These are phyloP conservation scores for Mucor racemosus DNA, from an alignment of 371 early-diverging fungal genomes.

Conservation along the genomic window DNA sequence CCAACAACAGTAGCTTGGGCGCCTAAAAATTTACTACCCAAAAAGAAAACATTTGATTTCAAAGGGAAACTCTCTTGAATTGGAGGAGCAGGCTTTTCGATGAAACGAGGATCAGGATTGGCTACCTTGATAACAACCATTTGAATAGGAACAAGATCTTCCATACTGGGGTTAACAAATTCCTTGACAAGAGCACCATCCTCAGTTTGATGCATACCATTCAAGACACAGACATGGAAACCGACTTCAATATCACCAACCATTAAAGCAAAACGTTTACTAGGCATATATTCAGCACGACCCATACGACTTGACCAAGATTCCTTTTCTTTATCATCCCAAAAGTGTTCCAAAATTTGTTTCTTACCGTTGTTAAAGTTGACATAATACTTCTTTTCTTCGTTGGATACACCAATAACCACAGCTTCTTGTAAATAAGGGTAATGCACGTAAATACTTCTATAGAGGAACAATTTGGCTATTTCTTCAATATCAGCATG, in stretches of 20 bases:
- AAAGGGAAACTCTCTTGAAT: constrained; percentile 72
- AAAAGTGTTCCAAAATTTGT: constrained; percentile 50
- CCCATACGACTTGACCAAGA: constrained; percentile 66
- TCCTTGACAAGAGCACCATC: constrained; percentile 89
- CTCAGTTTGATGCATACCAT: constrained; percentile 70
- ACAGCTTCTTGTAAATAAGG: constrained; percentile 86
- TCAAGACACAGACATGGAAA: constrained; percentile 72
- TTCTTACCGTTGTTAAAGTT: constrained; percentile 44
- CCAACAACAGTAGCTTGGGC: constrained; percentile 73
- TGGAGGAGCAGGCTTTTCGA: constrained; percentile 60
- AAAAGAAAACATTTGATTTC: constrained; percentile 70
- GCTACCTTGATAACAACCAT: constrained; percentile 64
- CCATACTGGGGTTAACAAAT: constrained; percentile 70
- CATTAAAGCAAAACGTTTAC: constrained; percentile 66
- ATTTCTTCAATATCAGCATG: constrained; percentile 48
- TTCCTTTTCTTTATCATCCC: constrained; percentile 50
- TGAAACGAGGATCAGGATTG: constrained; percentile 76
- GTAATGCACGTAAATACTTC: constrained; percentile 75
- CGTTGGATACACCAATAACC: constrained; percentile 79
- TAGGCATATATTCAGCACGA: constrained; percentile 57
- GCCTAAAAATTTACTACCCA: constrained; percentile 73
- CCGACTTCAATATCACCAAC: constrained; percentile 74
- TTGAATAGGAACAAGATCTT: constrained; percentile 72
- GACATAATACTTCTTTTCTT: constrained; percentile 66
- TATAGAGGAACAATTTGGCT: constrained; percentile 58